Percentiles rank a stretch among this genome's conserved stretches.
These are phyloP conservation scores for Lithohypha guttulata DNA, from an alignment of 2,329 filamentous ascomycete species.

Conservation along the genomic window DNA sequence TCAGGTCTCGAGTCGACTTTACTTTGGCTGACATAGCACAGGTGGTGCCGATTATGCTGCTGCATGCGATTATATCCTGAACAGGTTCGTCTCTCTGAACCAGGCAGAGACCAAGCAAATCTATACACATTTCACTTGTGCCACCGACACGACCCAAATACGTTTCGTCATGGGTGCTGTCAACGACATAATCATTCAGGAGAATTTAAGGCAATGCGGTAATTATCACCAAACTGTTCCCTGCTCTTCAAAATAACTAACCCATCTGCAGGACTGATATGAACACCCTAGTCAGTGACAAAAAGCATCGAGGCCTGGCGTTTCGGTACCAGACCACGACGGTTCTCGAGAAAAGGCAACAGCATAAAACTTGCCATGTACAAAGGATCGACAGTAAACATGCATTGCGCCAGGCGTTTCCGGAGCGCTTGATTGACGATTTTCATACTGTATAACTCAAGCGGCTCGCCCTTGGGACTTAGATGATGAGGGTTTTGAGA, in stretches of 20 bases:
- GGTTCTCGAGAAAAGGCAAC: no score
- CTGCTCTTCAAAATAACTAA: not conserved
- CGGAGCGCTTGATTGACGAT: constrained; percentile 2
- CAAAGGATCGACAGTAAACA: no score
- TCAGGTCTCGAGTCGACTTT: constrained; percentile 1
- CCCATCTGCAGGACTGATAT: not conserved
- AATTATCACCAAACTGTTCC: no score
- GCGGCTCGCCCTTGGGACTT: constrained; percentile 6
- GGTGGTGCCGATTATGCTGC: constrained; percentile 90
- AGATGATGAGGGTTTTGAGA: constrained; percentile 5
- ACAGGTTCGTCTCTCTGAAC: constrained; percentile 95
- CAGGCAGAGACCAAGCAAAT: constrained; percentile 99
- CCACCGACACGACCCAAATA: constrained; percentile 97
- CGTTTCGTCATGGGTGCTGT: constrained; percentile 99
- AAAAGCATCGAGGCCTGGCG: not conserved
- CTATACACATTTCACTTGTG: constrained; percentile 98
- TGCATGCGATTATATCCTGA: constrained; percentile 97
- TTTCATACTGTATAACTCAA: constrained; percentile 8
- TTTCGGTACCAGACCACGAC: not conserved
- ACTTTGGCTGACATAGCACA: constrained; percentile 17
- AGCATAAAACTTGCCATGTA: no score
- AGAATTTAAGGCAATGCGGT: constrained; percentile 94
- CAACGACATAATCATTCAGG: constrained; percentile 99
- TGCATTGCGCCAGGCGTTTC: constrained; percentile 10
- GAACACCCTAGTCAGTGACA: not conserved